These are phyloP conservation scores for Cordyceps sp. DNA, from an alignment of 2,329 filamentous ascomycete species.

Conservation along the genomic window DNA sequence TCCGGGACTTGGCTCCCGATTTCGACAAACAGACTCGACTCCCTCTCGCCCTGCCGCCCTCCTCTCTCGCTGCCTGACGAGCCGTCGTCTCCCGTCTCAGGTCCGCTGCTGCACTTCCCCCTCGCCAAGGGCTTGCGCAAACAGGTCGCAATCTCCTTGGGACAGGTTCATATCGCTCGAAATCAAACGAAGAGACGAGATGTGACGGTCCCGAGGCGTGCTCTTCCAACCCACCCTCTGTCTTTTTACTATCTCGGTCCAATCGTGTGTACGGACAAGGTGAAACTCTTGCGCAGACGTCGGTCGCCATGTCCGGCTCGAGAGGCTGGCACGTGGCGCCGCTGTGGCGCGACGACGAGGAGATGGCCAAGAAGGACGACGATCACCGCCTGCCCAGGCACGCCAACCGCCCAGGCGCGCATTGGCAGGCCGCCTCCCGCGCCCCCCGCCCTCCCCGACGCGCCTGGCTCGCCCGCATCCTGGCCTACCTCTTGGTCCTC, in stretches of 20 bases:
- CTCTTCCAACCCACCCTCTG: not conserved
- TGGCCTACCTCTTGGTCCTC: conserved; percentile 26
- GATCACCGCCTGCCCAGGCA: no score
- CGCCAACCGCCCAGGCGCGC: conserved; percentile 4
- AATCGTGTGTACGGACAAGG: no score
- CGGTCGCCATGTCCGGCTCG: conserved; percentile 2
- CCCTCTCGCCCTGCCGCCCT: no score
- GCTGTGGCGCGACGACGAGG: conserved; percentile 34
- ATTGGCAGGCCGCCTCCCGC: conserved; percentile 24
- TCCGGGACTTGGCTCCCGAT: no score
- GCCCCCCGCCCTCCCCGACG: conserved; percentile 32
- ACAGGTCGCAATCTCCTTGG: no score
- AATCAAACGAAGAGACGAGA: not conserved
- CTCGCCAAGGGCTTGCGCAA: no score
- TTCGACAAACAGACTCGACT: no score
- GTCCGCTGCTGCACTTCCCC: no score
- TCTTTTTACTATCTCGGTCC: no score
- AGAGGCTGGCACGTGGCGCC: conserved; percentile 1
- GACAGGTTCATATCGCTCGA: no score
- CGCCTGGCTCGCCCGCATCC: conserved; percentile 35
- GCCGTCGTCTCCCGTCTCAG: no score
- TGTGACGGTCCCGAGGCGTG: not conserved
- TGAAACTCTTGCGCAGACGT: not conserved
- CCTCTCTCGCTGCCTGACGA: no score
- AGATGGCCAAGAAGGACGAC: conserved; percentile 44